phyloP scores from a whole-genome alignment of 768 basidiomycete species.

The Boletus coccyginus region DNA sequence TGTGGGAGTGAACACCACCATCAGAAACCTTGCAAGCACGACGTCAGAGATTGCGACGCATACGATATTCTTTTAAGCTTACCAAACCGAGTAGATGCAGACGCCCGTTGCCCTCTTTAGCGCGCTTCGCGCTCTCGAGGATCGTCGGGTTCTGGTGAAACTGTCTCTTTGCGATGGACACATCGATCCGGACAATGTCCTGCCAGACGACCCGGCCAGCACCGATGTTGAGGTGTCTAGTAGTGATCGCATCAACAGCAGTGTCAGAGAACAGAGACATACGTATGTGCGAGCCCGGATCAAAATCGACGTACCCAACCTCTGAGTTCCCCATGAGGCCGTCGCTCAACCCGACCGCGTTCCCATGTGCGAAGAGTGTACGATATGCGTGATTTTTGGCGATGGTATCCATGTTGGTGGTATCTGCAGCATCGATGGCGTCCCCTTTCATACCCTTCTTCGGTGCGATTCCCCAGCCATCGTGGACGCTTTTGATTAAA shows the following conservation, averaged over 20 bases:
- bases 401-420: constrained; percentile 88
- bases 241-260: background rate
- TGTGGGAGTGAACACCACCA: constrained; percentile 97
- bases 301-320: constrained; percentile 67
- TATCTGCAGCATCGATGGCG: constrained; percentile 81
- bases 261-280: constrained; percentile 1
- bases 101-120: constrained; percentile 80
- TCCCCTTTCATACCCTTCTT: constrained; percentile 75
- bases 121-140: constrained; percentile 67
- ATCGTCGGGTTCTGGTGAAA: constrained; percentile 80
- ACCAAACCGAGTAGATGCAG: constrained; percentile 89
- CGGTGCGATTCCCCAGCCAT: constrained; percentile 88
- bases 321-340: constrained; percentile 98
- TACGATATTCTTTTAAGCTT: constrained; percentile 20
- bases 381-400: constrained; percentile 72
- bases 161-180: constrained; percentile 82
- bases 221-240: constrained; percentile 92
- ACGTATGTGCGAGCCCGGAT: background rate
- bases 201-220: constrained; percentile 97
- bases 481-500: constrained; percentile 67
- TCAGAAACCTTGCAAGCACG: constrained; percentile 69
- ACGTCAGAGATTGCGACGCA: constrained; percentile 1
- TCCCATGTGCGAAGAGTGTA: constrained; percentile 77
- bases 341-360: constrained; percentile 90
- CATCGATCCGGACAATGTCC: constrained; percentile 94